Base-by-base conservation (phyloP, 106 monocot genomes). In the Apostasia shenzhenica region DNA sequence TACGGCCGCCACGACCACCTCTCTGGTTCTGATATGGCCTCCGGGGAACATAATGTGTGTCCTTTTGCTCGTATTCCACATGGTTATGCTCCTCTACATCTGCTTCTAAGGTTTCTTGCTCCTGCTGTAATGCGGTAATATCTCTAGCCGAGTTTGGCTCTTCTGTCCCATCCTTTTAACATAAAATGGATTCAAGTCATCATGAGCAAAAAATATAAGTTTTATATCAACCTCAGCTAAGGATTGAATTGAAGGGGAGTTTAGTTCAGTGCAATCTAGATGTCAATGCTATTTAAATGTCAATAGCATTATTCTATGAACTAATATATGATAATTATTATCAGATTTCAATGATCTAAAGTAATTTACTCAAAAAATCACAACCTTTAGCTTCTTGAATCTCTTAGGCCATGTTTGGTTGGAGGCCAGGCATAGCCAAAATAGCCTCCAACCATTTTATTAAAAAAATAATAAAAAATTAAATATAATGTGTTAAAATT, bases 1-100 rank as follows among this genome's bases (percentile, higher is more conserved):
- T 67, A 14, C 76, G 45, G 39, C 64, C 73, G 47, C 85, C 73
- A 5, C 78, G 71, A 47, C 78, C 66, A 3, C 82, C 79, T 43
- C 80, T 67, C 58, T 83, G 81, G 52, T 79, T 81, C 46, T 70
- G 79, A 64, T 83, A 83, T 14, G 65, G 3, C 42, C 75, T 81
- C 41, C 78, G 77, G 0, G 53, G 47, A 41, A 54, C 59, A 47
- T 76, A 54, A 14, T 81, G 79, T 49, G 57, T 79, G 45, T 82
- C 85, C 2, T 10, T 81, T 3, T 14, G 56, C 8, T 75, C 77
- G 2, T 14, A 51, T 8, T 81, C 81, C 57, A 52, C 68, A 59
- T 78, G 85, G 72, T 51, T 71, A 11, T 73, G 79, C 38, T 80
- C 75, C 26, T 67, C 44, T n/a, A 55, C 56, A 59, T 82, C 76